Evolutionary conservation across 2,329 filamentous ascomycete species (phyloP).

Genomic region (Ophiostoma perfectum): DNA sequence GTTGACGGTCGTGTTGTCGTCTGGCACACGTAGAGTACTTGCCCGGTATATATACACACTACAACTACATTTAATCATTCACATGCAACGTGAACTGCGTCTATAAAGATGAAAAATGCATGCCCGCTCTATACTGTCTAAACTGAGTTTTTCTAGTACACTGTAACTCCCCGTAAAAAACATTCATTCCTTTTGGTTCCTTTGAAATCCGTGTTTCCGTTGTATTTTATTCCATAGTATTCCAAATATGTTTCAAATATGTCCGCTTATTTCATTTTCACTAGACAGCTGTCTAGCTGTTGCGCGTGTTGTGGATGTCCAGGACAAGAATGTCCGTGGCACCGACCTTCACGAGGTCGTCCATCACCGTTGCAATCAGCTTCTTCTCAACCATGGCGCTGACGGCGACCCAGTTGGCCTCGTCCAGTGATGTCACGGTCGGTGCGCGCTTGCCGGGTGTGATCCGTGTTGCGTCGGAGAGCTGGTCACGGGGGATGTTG

Average conservation of each 20-base stretch:
- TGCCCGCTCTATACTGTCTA: conserved; percentile 6
- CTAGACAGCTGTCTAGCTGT: conserved; percentile 21
- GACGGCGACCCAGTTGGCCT: conserved; percentile 89
- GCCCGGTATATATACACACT: background rate
- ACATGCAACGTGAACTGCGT: background rate
- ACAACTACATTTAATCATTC: background rate
- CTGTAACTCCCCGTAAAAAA: background rate
- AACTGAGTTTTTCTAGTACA: background rate
- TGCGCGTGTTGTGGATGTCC: conserved; percentile 68
- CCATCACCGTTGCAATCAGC: conserved; percentile 79
- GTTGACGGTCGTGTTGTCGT: conserved; percentile 79
- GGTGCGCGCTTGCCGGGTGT: conserved; percentile 92
- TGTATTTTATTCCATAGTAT: background rate
- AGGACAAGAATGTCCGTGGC: conserved; percentile 81
- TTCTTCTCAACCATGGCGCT: conserved; percentile 90
- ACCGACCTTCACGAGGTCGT: conserved; percentile 68
- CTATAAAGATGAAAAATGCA: conserved; percentile 4
- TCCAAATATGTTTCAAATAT: background rate
- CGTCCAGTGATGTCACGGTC: conserved; percentile 83
- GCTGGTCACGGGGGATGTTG: conserved; percentile 70
- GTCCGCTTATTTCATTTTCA: background rate
- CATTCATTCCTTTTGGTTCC: background rate
- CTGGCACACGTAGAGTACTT: conserved; percentile 53
- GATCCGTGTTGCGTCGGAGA: conserved; percentile 64
- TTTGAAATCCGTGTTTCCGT: background rate